Base-by-base conservation (phyloP, 2,329 filamentous ascomycete genomes). In the Botrytis porri region DNA sequence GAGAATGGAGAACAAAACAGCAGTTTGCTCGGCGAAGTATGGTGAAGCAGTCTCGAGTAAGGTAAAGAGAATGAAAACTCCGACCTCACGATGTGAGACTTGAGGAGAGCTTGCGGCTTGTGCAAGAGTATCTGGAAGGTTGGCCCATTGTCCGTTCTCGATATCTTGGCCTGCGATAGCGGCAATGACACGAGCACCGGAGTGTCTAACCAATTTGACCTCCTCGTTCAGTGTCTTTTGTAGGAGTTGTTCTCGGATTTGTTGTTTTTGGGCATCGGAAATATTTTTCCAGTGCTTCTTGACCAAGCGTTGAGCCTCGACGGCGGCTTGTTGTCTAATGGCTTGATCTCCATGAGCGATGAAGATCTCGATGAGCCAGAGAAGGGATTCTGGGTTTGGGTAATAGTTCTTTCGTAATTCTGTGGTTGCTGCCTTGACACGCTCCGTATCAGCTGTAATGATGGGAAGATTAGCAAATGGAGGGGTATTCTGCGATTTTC, bases 371-470 rank as follows among this genome's bases (percentile, higher is more conserved):
- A 98, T 89, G 75, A 98, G 91, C 79, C 93, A 90, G 72, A 95
- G 88, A 73, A 98, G 89, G 25, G 94, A 93, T 80, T 94, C 89
- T 57, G 95, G 92, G 78, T 94, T 89, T 80, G 90, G 91, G 86
- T 97, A 98, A 87, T 93, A 98, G 84, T 93, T 93, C 84, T 97
- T 96, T 84, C 97, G 95, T 74, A 98, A 89, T 80, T 94, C 90
- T 74, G 92, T 90, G 29, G 95, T 99, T 76, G 95, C 94, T 77
- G 92, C 90, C 88, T 98, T 97, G 83, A 97, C 91, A 84, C 91
- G 90, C 78, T 93, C 90, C 77, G 94, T 97, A 84, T 97, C 92
- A 81, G 96, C 94, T 97, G 70, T 57, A 71, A 54, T 29, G 48
- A 80, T 79, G 48, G n/a, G 32, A 74, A 70, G 60, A 43, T 80